A percentile compares a stretch with the other conserved stretches of the same genome.
phyloP scores from a whole-genome alignment of 352 stramenopile species.

The Globisporangium perplexum region DNA sequence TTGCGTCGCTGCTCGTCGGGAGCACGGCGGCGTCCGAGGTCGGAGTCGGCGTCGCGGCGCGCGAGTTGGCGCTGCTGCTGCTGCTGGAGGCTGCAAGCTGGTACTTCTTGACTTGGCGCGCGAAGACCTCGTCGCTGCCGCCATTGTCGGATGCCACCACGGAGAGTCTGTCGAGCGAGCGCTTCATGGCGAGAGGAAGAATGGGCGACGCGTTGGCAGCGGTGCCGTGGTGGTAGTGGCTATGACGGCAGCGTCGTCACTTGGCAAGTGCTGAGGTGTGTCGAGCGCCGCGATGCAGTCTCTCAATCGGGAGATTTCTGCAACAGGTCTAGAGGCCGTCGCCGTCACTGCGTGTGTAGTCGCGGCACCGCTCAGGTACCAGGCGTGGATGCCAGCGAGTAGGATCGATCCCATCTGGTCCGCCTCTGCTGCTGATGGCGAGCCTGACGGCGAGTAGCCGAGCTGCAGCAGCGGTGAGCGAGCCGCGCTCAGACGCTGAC shows the following conservation, averaged over 20 bases:
- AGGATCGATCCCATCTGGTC: background rate
- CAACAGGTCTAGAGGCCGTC: slow-evolving; percentile 6
- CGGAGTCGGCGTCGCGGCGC: background rate
- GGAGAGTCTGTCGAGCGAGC: slow-evolving; percentile 35
- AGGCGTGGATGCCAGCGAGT: background rate
- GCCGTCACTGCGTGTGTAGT: background rate
- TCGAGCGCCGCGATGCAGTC: background rate
- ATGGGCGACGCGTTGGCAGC: too few species aligned
- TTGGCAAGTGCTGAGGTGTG: slow-evolving; percentile 7
- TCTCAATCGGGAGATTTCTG: slow-evolving; percentile 5
- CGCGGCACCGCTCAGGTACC: background rate
- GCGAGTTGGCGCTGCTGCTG: slow-evolving; percentile 5
- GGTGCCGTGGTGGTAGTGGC: too few species aligned
- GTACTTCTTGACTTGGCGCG: slow-evolving; percentile 12
- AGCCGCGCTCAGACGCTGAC: background rate
- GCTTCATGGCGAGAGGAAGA: slow-evolving; percentile 27
- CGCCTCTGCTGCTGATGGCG: too few species aligned
- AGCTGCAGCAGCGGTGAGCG: too few species aligned
- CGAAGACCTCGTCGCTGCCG: slow-evolving; percentile 10
- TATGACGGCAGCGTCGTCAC: slow-evolving; percentile 4
- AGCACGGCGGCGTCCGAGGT: slow-evolving; percentile 1
- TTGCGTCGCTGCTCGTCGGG: background rate
- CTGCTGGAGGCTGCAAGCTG: slow-evolving; percentile 7
- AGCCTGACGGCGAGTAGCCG: too few species aligned
- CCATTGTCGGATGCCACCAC: slow-evolving; percentile 1